These are phyloP conservation scores for Leccinum truebloodii DNA, from an alignment of 768 basidiomycete species.

Conservation along the genomic window DNA sequence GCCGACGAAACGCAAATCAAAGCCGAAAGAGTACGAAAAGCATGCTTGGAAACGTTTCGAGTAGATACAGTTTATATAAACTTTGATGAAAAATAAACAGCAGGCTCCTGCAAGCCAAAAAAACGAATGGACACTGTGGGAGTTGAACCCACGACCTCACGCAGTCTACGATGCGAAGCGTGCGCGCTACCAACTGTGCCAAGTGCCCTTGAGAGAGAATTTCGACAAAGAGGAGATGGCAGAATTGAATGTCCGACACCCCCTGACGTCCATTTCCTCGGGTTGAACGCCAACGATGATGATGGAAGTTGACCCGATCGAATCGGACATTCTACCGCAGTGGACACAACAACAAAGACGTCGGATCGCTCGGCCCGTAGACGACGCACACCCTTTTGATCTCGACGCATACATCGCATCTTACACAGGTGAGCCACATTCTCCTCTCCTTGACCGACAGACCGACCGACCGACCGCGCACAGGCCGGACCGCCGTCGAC, in stretches of 20 bases:
- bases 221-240: accelerated
- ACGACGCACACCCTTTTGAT: constrained; percentile 86
- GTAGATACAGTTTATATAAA: constrained; percentile 8
- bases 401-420: constrained; percentile 76
- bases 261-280: constrained; percentile 1
- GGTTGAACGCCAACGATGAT: constrained; percentile 4
- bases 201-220: constrained; percentile 19
- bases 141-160: constrained; percentile 37
- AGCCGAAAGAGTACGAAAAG: constrained; percentile 70
- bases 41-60: constrained; percentile 80
- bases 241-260: not conserved
- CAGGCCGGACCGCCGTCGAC: constrained; percentile 77
- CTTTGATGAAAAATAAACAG: too few species aligned
- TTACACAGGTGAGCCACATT: constrained; percentile 42
- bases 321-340: constrained; percentile 25
- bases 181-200: constrained; percentile 38
- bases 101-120: not conserved
- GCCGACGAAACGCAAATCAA: constrained; percentile 38
- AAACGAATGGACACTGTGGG: constrained; percentile 34
- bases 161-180: constrained; percentile 32
- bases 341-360: constrained; percentile 14
- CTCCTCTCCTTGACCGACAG: not conserved
- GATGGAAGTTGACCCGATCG: constrained; percentile 34
- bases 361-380: constrained; percentile 48
- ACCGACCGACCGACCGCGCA: not conserved